These are phyloP conservation scores for Botryotinia calthae DNA, from an alignment of 2,329 filamentous ascomycete genomes.

Conservation along the genomic window DNA sequence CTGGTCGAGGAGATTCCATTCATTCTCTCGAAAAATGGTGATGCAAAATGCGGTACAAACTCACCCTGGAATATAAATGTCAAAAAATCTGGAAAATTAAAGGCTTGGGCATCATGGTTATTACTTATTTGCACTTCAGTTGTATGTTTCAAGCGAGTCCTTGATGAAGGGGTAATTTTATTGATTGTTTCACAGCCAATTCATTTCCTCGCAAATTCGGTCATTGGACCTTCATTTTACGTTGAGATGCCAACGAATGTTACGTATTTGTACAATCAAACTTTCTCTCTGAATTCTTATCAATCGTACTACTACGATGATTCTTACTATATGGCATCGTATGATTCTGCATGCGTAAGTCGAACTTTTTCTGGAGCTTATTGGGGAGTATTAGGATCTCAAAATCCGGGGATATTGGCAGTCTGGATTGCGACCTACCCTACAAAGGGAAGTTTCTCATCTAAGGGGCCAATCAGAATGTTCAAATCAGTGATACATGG, in stretches of 20 bases:
- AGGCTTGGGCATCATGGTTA: slow-evolving; percentile 28
- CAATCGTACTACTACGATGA: background rate
- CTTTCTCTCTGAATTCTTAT: background rate
- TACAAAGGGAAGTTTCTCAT: background rate
- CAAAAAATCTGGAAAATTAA: slow-evolving; percentile 26
- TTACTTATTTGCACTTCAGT: slow-evolving; percentile 29
- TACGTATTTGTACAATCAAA: background rate
- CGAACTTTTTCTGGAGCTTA: no score
- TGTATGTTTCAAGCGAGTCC: slow-evolving; percentile 17
- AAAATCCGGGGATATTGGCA: background rate
- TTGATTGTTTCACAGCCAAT: slow-evolving; percentile 23
- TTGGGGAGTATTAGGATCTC: background rate
- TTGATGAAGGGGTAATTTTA: background rate
- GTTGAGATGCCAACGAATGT: slow-evolving; percentile 25
- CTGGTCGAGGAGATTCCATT: slow-evolving; percentile 27
- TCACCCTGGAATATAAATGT: slow-evolving; percentile 28
- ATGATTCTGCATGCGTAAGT: slow-evolving; percentile 21
- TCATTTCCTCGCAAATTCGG: slow-evolving; percentile 31
- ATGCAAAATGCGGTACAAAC: slow-evolving; percentile 29
- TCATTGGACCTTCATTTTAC: slow-evolving; percentile 29
- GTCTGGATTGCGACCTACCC: background rate
- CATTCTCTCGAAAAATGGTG: slow-evolving; percentile 26
- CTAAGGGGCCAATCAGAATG: no score
- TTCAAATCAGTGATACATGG: no score
- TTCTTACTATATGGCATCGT: background rate